A percentile compares a stretch with the other conserved stretches of the same genome.
These are phyloP conservation scores for Scutellaria galericulata DNA, from an alignment of 257 asterid genomes.

Conservation along the genomic window DNA sequence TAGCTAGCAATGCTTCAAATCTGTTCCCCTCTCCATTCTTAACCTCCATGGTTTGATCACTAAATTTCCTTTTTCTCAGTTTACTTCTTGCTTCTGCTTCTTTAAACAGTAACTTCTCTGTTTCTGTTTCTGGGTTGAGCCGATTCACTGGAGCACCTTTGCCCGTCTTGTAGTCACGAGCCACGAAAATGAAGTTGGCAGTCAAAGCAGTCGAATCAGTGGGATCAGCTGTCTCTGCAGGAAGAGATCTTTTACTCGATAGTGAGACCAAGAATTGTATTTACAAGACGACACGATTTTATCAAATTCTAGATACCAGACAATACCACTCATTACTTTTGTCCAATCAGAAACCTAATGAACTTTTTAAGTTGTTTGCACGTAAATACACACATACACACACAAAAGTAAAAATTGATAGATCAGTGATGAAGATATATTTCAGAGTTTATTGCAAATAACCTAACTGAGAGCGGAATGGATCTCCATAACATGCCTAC, in stretches of 20 bases:
- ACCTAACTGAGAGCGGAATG: neutral
- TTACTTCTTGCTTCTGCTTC: constrained; percentile 73
- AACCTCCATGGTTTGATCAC: constrained; percentile 47
- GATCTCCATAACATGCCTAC: neutral
- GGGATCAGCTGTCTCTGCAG: constrained; percentile 49
- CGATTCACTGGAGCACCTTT: constrained; percentile 86
- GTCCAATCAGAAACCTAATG: neutral
- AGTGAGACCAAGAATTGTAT: constrained; percentile 17
- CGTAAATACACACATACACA: constrained; percentile 2
- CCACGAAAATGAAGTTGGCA: constrained; percentile 93
- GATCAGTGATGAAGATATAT: constrained; percentile 2
- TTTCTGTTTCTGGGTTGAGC: constrained; percentile 65
- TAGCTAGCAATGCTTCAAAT: constrained; percentile 65
- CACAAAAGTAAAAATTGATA: neutral
- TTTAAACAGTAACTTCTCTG: constrained; percentile 64
- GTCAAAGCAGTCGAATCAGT: constrained; percentile 70
- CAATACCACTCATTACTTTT: neutral
- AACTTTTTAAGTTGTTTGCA: neutral
- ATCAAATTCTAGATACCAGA: neutral
- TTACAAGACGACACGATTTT: neutral
- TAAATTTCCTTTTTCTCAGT: constrained; percentile 64
- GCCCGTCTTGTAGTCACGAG: constrained; percentile 89
- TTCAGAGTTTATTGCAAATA: neutral
- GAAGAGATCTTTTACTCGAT: constrained; percentile 14
- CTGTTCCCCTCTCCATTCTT: constrained; percentile 66